Conservation (phyloP, 345 rosid species). For the Eucalyptus erythrocorys region DNA sequence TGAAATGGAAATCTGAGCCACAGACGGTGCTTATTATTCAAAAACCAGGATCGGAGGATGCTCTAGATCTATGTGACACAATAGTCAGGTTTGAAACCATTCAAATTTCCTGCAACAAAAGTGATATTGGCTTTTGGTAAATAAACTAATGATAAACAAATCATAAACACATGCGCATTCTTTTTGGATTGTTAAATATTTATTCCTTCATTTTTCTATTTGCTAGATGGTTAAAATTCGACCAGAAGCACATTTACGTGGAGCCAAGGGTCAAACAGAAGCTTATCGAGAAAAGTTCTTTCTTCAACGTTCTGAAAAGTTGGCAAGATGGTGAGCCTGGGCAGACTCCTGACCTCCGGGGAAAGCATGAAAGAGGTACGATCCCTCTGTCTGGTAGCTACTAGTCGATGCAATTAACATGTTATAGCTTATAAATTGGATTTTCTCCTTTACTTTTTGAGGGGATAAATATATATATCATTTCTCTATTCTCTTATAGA, state of each 20-base stretch:
- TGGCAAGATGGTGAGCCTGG: conserved; percentile 76
- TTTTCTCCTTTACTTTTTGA: neutral
- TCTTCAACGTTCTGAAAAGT: conserved; percentile 60
- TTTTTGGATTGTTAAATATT: neutral
- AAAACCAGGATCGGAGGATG: conserved; percentile 79
- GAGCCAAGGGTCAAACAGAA: conserved; percentile 77
- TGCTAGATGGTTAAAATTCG: conserved; percentile 75
- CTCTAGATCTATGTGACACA: conserved; percentile 55
- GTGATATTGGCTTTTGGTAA: neutral
- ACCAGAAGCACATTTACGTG: conserved; percentile 57
- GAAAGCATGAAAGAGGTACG: neutral
- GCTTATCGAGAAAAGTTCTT: conserved; percentile 57
- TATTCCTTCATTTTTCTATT: neutral
- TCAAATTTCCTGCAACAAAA: neutral
- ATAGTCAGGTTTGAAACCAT: conserved; percentile 60
- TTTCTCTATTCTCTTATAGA: neutral
- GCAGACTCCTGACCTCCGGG: neutral
- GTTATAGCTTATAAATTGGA: neutral
- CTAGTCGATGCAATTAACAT: neutral
- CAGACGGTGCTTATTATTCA: conserved; percentile 81
- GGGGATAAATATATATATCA: neutral
- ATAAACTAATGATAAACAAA: neutral
- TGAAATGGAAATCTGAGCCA: conserved; percentile 85
- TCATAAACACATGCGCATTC: neutral
- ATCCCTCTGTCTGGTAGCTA: neutral